Conservation (phyloP, 768 basidiomycete genomes). For the Trametes maxima region DNA sequence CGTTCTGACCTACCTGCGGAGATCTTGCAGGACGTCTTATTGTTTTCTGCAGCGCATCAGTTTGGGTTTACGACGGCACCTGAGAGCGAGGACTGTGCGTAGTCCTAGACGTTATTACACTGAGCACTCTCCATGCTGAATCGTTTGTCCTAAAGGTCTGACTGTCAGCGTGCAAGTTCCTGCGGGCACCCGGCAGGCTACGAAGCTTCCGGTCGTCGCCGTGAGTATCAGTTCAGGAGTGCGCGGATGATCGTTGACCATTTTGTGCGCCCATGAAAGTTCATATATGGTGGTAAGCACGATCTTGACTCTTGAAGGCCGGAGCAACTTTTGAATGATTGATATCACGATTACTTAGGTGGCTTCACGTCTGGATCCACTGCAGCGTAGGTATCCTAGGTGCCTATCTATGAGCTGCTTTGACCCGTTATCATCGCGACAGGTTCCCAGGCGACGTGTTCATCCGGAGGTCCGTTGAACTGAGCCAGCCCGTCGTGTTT, state of each 20-base stretch:
- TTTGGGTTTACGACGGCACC: not conserved
- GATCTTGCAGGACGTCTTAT: not conserved
- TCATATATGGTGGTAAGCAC: not conserved
- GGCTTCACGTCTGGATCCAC: constrained; percentile 3
- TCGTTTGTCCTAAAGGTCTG: constrained; percentile 40
- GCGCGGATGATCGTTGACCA: not conserved
- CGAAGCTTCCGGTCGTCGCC: constrained; percentile 14
- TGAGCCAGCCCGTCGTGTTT: constrained; percentile 50
- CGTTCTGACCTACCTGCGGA: constrained; percentile 1
- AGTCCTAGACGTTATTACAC: too few relatives aligned
- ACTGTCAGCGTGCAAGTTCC: constrained; percentile 58
- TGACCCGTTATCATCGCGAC: not conserved
- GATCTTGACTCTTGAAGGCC: too few relatives aligned
- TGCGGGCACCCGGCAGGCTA: constrained; percentile 28
- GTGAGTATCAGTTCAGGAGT: not conserved
- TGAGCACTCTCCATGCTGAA: too few relatives aligned
- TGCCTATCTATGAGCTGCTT: not conserved
- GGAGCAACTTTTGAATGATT: too few relatives aligned
- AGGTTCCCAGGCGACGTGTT: constrained; percentile 40
- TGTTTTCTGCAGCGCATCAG: not conserved
- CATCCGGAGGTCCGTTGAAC: constrained; percentile 45
- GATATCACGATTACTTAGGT: too few relatives aligned
- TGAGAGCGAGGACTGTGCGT: constrained; percentile 25
- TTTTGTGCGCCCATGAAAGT: constrained; percentile 18
- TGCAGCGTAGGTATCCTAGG: not conserved